Percentiles rank a stretch among this genome's conserved stretches.
These are phyloP conservation scores for Pythium guiyangense DNA, from an alignment of 352 stramenopile species.

Conservation along the genomic window DNA sequence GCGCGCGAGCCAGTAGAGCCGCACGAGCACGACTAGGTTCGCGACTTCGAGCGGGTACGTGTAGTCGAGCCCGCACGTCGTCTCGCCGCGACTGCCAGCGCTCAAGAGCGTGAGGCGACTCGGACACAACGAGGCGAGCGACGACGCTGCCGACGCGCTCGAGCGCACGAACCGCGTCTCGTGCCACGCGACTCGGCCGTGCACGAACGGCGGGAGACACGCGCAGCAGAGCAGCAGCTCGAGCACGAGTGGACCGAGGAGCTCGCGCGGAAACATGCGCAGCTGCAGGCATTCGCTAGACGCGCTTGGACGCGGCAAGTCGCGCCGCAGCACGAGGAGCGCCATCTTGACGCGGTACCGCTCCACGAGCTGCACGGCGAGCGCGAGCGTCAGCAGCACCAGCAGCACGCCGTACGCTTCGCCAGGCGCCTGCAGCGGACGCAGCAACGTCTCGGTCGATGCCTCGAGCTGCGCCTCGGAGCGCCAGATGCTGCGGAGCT, in stretches of 20 bases:
- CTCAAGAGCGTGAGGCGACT: slow-evolving; percentile 20
- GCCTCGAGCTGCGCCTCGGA: too few relatives aligned
- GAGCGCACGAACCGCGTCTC: slow-evolving; percentile 42
- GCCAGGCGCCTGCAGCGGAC: too few relatives aligned
- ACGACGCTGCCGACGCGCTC: slow-evolving; percentile 6
- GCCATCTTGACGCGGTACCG: slow-evolving; percentile 51
- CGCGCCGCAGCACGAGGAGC: slow-evolving; percentile 45
- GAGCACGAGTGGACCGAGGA: slow-evolving; percentile 37
- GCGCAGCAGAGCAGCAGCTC: slow-evolving; percentile 36
- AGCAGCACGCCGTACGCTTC: too few relatives aligned
- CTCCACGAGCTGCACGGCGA: slow-evolving; percentile 37
- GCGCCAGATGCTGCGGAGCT: slow-evolving; percentile 57
- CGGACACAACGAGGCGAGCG: slow-evolving; percentile 16
- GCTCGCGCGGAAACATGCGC: slow-evolving; percentile 14
- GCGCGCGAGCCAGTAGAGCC: slow-evolving; percentile 58
- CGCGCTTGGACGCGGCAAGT: slow-evolving; percentile 24
- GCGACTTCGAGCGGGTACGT: slow-evolving; percentile 55
- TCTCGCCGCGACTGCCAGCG: too few relatives aligned
- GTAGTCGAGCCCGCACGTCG: slow-evolving; percentile 39
- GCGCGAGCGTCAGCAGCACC: too few relatives aligned
- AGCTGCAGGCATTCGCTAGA: slow-evolving; percentile 5
- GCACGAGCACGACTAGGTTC: slow-evolving; percentile 53
- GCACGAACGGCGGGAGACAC: slow-evolving; percentile 48
- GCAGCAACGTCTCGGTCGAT: too few relatives aligned
- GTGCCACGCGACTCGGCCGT: slow-evolving; percentile 32